Evolutionary conservation across 208 protist genomes (phyloP).

Genomic region (Tritrichomonas foetus): DNA sequence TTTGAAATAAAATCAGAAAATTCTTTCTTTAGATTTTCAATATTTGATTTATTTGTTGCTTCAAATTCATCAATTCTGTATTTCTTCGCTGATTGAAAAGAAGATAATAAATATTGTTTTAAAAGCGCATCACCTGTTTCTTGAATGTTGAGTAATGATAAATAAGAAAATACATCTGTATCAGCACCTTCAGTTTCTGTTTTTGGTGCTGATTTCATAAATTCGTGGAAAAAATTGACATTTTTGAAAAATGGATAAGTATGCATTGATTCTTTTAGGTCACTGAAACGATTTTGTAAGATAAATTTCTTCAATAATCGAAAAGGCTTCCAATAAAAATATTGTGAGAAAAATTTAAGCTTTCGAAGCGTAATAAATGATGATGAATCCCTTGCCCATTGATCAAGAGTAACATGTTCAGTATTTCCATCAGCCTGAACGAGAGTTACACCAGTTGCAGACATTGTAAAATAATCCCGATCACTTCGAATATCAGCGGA

Average conservation of each 20-base stretch:
- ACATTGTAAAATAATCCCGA: slow-evolving; percentile 1
- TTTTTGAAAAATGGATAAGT: neutral
- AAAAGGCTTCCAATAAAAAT: slow-evolving; percentile 35
- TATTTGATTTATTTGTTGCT: neutral
- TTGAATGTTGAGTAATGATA: neutral
- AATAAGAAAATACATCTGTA: neutral
- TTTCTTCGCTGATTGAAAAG: neutral
- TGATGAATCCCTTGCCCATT: neutral
- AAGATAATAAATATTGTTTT: slow-evolving; percentile 20
- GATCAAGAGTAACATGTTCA: neutral
- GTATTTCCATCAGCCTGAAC: neutral
- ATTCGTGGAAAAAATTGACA: neutral
- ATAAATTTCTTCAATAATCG: neutral
- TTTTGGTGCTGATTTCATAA: neutral
- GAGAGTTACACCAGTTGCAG: slow-evolving; percentile 12
- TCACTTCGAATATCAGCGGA: neutral
- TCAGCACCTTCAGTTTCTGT: neutral
- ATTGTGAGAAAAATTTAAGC: neutral
- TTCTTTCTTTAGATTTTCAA: neutral
- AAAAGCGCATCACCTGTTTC: neutral
- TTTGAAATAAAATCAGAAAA: neutral
- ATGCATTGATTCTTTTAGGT: neutral
- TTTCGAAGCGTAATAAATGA: neutral
- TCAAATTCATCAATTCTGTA: neutral
- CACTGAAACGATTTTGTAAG: neutral